Evolutionary conservation across 2,329 filamentous ascomycete genomes (phyloP).

Genomic region (Fusarium sp.): DNA sequence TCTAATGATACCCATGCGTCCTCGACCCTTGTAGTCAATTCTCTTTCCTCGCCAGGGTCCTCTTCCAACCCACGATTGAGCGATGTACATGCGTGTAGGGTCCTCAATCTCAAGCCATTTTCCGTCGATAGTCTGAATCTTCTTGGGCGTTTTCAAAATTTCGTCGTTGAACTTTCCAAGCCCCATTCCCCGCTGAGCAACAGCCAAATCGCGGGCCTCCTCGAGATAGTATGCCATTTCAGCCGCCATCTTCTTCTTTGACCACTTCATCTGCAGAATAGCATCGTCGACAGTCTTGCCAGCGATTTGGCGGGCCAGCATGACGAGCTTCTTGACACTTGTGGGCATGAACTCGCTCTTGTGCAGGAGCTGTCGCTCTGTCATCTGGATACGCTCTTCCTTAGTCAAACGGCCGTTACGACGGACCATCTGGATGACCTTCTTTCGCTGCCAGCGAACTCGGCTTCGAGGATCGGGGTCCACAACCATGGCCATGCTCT

Average conservation of each 20-base stretch:
- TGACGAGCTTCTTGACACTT: constrained; percentile 89
- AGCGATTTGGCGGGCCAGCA: constrained; percentile 86
- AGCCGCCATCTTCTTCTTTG: constrained; percentile 88
- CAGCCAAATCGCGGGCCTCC: constrained; percentile 81
- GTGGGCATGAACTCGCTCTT: constrained; percentile 83
- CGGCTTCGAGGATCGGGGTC: constrained; percentile 81
- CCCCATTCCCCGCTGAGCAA: constrained; percentile 87
- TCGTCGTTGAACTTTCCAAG: constrained; percentile 62
- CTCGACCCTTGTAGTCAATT: constrained; percentile 80
- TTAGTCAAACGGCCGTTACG: constrained; percentile 65
- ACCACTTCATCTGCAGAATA: constrained; percentile 93
- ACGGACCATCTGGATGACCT: constrained; percentile 80
- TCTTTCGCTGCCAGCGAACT: constrained; percentile 82
- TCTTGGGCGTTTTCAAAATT: constrained; percentile 52
- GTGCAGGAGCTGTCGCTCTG: constrained; percentile 64
- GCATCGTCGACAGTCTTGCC: constrained; percentile 96
- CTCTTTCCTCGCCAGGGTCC: constrained; percentile 69
- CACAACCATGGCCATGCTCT: constrained; percentile 70
- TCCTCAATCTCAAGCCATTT: constrained; percentile 77
- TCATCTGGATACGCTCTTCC: constrained; percentile 73
- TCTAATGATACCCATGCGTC: constrained; percentile 73
- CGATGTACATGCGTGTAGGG: constrained; percentile 86
- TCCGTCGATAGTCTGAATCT: constrained; percentile 80
- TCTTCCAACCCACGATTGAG: constrained; percentile 91
- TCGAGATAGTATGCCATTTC: constrained; percentile 84